Conservation (phyloP, 768 basidiomycete genomes). For the Leccinum arenicola region DNA sequence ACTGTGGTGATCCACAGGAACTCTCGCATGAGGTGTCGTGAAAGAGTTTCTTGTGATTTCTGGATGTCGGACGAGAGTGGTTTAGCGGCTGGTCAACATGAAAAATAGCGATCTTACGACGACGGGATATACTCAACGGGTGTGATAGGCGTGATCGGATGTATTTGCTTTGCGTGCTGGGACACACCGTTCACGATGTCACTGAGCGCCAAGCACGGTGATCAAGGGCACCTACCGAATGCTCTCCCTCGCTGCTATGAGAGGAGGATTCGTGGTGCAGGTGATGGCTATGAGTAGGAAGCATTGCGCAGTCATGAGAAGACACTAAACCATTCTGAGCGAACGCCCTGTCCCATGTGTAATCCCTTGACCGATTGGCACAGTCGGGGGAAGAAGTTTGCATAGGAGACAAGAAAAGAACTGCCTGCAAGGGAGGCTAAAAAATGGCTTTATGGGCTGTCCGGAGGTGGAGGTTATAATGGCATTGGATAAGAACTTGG, state of each 20-base stretch:
- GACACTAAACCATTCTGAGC: slow-evolving; percentile 38
- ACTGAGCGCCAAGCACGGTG: slow-evolving; percentile 8
- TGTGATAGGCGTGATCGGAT: slow-evolving; percentile 36
- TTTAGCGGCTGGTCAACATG: slow-evolving; percentile 12
- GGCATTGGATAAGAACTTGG: slow-evolving; percentile 33
- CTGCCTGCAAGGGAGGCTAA: slow-evolving; percentile 23
- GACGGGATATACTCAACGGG: slow-evolving; percentile 33
- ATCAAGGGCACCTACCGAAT: slow-evolving; percentile 22
- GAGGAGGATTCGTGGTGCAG: slow-evolving; percentile 22
- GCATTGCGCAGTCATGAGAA: slow-evolving; percentile 35
- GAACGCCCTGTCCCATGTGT: slow-evolving; percentile 35
- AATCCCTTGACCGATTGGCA: slow-evolving; percentile 29
- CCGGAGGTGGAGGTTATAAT: slow-evolving; percentile 30
- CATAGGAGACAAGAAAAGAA: slow-evolving; percentile 27
- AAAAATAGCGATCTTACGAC: slow-evolving; percentile 28
- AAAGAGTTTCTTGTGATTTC: slow-evolving; percentile 33
- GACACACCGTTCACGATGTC: slow-evolving; percentile 11
- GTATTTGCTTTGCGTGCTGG: slow-evolving; percentile 30
- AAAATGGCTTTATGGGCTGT: slow-evolving; percentile 20
- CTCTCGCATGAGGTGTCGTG: slow-evolving; percentile 31
- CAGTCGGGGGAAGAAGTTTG: slow-evolving; percentile 27
- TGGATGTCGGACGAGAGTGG: slow-evolving; percentile 8
- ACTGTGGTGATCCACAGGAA: slow-evolving; percentile 30
- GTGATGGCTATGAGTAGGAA: slow-evolving; percentile 31
- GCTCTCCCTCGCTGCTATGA: slow-evolving; percentile 27